A percentile compares a stretch with the other conserved stretches of the same genome.
phyloP scores from a whole-genome alignment of 176 grass and related monocot species.

The Alopecurus myosuroides region DNA sequence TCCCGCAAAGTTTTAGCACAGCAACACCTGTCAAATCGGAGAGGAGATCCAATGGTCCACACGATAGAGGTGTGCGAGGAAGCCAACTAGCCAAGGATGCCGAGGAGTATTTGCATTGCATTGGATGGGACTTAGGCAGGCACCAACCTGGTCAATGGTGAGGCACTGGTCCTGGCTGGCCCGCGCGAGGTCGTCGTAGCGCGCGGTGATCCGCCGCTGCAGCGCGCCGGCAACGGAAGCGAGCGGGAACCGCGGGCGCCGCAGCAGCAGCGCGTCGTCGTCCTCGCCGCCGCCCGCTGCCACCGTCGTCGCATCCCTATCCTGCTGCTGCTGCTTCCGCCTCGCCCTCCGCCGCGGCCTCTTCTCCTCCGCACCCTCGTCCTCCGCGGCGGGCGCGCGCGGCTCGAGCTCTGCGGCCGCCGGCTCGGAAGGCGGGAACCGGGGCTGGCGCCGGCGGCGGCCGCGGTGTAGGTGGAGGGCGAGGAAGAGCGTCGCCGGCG shows the following conservation, averaged over 20 bases:
- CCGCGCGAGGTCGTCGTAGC: constrained; percentile 76
- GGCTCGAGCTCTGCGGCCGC: neutral
- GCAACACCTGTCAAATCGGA: too few species aligned
- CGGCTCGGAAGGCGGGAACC: neutral
- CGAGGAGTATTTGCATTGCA: neutral
- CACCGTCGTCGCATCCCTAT: neutral
- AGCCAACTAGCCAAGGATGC: neutral
- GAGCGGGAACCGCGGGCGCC: constrained; percentile 55
- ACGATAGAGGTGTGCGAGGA: neutral
- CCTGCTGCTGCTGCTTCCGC: constrained; percentile 37
- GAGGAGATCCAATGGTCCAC: neutral
- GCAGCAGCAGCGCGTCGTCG: neutral
- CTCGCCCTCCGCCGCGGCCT: constrained; percentile 39
- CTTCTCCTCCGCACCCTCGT: constrained; percentile 1
- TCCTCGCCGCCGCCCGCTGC: neutral
- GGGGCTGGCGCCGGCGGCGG: neutral
- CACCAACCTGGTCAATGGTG: constrained; percentile 62
- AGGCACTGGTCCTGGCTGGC: constrained; percentile 55
- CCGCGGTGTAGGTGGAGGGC: neutral
- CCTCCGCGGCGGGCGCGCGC: neutral
- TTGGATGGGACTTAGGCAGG: neutral
- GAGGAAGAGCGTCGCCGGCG: neutral
- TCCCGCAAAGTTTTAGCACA: neutral
- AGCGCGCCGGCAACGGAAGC: constrained; percentile 58
- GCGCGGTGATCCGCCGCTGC: constrained; percentile 67